phyloP scores from a whole-genome alignment of 1,284 basidiomycete genomes.

The Quambalaria eucalypti region DNA sequence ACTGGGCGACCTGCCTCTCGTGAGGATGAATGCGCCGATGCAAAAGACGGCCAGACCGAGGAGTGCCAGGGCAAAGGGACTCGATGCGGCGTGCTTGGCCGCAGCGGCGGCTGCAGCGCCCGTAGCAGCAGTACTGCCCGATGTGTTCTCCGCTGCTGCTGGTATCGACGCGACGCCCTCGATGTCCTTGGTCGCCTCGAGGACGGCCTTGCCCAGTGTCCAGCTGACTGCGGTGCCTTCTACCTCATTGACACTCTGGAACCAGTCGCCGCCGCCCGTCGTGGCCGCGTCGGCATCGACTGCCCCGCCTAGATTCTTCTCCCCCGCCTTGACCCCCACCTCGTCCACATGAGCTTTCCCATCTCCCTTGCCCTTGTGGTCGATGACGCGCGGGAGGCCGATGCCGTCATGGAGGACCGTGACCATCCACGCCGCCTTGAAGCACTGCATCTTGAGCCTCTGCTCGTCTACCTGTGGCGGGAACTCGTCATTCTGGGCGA shows the following conservation, averaged over 20 bases:
- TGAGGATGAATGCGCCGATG: slow-evolving; percentile 23
- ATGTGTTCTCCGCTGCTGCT: background rate
- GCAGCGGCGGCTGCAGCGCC: slow-evolving; percentile 12
- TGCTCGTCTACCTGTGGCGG: slow-evolving; percentile 62
- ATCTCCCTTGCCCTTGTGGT: slow-evolving; percentile 51
- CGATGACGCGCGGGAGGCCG: slow-evolving; percentile 80
- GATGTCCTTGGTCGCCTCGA: slow-evolving; percentile 68
- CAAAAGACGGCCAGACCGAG: slow-evolving; percentile 18
- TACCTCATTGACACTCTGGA: slow-evolving; percentile 87
- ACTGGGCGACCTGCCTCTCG: slow-evolving; percentile 20
- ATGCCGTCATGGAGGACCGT: slow-evolving; percentile 95
- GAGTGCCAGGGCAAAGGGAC: slow-evolving; percentile 15
- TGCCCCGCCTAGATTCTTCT: slow-evolving; percentile 46
- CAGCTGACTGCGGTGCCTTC: slow-evolving; percentile 87
- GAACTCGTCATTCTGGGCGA: slow-evolving; percentile 58
- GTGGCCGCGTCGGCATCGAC: too few species aligned
- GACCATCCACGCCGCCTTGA: slow-evolving; percentile 97
- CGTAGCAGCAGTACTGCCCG: too few species aligned
- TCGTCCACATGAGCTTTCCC: slow-evolving; percentile 32
- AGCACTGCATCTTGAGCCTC: slow-evolving; percentile 91
- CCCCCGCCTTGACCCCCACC: slow-evolving; percentile 31
- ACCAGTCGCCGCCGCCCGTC: slow-evolving; percentile 49
- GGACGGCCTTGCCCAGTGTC: slow-evolving; percentile 96
- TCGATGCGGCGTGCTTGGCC: slow-evolving; percentile 12
- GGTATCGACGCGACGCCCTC: slow-evolving; percentile 1